phyloP scores from a whole-genome alignment of 441 rosid genomes.

The Eugenia klotzschiana region DNA sequence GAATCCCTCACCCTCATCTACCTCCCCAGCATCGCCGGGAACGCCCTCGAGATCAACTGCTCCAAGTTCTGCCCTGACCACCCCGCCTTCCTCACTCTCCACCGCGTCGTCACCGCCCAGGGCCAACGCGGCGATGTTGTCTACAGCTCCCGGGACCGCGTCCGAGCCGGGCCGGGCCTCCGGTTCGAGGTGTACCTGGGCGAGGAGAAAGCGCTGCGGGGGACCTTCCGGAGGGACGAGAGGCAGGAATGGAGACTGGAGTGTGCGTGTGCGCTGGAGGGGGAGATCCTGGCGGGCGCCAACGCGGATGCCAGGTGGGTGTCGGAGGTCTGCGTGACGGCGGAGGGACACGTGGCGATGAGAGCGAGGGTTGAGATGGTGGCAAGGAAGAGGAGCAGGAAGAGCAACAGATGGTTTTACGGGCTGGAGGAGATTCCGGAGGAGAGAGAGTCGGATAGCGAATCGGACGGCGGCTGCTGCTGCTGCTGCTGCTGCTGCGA shows the following conservation, averaged over 20 bases:
- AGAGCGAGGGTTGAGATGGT: constrained; percentile 23
- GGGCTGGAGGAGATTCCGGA: constrained; percentile 68
- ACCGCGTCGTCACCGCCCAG: constrained; percentile 21
- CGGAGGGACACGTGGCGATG: constrained; percentile 45
- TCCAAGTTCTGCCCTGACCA: constrained; percentile 40
- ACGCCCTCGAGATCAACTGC: constrained; percentile 38
- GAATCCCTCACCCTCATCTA: constrained; percentile 60
- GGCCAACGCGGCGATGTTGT: constrained; percentile 13
- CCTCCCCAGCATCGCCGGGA: constrained; percentile 39
- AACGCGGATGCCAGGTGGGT: not conserved
- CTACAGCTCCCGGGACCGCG: constrained; percentile 49
- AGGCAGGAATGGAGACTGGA: constrained; percentile 40
- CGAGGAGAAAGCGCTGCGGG: constrained; percentile 48
- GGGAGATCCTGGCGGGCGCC: not conserved
- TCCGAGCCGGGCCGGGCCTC: constrained; percentile 36
- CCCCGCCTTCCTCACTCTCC: constrained; percentile 43
- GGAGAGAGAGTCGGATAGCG: constrained; percentile 19
- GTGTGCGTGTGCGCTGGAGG: constrained; percentile 34
- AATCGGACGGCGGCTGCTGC: constrained; percentile 6
- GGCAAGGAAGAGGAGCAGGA: constrained; percentile 11
- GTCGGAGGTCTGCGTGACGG: constrained; percentile 41
- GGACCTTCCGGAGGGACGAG: constrained; percentile 34
- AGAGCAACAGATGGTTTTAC: constrained; percentile 8
- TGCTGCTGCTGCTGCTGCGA: constrained; percentile 9
- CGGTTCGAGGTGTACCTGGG: constrained; percentile 53